Percentiles rank a stretch among this genome's conserved stretches.
Evolutionary conservation across 2,329 filamentous ascomycete species (phyloP).

Genomic region (Trichoderma guizhouense): DNA sequence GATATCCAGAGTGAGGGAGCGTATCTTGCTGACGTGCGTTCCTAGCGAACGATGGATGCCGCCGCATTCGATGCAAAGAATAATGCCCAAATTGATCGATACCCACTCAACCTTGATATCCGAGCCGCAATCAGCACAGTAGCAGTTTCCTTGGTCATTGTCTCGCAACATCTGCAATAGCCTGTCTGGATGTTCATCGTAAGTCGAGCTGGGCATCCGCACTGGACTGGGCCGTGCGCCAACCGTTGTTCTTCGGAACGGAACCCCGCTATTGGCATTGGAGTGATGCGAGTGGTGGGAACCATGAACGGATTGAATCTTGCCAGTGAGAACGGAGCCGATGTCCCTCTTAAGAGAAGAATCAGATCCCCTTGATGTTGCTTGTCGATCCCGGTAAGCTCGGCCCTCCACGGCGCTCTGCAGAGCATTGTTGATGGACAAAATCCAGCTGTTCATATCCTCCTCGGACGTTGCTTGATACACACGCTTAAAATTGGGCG

Average conservation of each 20-base stretch:
- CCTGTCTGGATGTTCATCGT: conserved; percentile 80
- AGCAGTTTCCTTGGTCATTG: conserved; percentile 85
- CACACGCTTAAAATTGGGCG: conserved; percentile 89
- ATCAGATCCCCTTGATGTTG: conserved; percentile 39
- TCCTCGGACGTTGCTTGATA: conserved; percentile 98
- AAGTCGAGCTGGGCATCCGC: conserved; percentile 65
- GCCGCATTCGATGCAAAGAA: conserved; percentile 96
- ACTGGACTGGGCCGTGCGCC: conserved; percentile 76
- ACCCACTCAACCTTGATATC: conserved; percentile 96
- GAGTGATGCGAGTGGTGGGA: conserved; percentile 49
- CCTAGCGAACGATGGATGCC: conserved; percentile 94
- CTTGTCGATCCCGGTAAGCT: conserved; percentile 54
- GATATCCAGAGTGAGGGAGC: conserved; percentile 91
- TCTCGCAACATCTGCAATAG: conserved; percentile 84
- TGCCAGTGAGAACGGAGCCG: conserved; percentile 87
- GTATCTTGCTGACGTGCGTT: conserved; percentile 96
- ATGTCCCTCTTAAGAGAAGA: conserved; percentile 76
- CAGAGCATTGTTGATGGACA: conserved; percentile 92
- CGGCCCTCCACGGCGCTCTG: conserved; percentile 92
- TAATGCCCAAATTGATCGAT: conserved; percentile 93
- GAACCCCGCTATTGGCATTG: conserved; percentile 49
- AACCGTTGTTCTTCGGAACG: conserved; percentile 84
- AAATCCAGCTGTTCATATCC: conserved; percentile 96
- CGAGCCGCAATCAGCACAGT: conserved; percentile 92
- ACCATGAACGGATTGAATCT: conserved; percentile 69